Evolutionary conservation across 441 rosid genomes (phyloP).

Genomic region (Hura crepitans): DNA sequence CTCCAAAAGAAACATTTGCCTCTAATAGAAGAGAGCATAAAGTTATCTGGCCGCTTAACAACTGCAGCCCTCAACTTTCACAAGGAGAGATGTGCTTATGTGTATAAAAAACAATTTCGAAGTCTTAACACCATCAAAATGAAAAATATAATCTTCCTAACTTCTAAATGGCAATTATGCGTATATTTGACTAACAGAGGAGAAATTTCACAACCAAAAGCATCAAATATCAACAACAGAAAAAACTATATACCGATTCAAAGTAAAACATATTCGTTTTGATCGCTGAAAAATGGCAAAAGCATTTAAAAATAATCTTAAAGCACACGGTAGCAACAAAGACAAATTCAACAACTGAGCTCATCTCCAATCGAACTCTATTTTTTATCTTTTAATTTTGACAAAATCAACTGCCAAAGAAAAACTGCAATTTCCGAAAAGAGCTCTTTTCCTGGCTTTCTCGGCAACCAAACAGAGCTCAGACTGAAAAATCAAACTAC

Average conservation of each 20-base stretch:
- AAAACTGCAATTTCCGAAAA: neutral
- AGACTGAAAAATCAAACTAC: conserved; percentile 29
- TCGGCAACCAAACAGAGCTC: conserved; percentile 25
- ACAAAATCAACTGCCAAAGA: neutral
- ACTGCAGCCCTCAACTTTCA: neutral
- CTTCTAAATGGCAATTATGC: conserved; percentile 5
- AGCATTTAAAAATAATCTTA: conserved; percentile 1
- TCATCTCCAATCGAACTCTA: neutral
- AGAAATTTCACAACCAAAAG: neutral
- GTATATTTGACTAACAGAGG: neutral
- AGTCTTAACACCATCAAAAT: conserved; percentile 4
- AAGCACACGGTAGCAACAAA: conserved; percentile 7
- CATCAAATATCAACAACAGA: neutral
- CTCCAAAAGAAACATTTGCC: neutral
- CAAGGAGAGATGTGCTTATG: neutral
- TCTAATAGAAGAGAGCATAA: neutral
- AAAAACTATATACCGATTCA: neutral
- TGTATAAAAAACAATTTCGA: neutral
- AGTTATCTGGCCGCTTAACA: neutral
- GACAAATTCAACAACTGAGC: neutral
- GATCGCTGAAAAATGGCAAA: neutral
- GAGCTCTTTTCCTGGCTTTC: conserved; percentile 15
- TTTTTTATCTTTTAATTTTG: neutral
- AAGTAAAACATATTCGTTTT: neutral
- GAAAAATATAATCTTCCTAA: neutral